These are phyloP conservation scores for Coniochaeta sp. DNA, from an alignment of 2,329 filamentous ascomycete species.

Conservation along the genomic window DNA sequence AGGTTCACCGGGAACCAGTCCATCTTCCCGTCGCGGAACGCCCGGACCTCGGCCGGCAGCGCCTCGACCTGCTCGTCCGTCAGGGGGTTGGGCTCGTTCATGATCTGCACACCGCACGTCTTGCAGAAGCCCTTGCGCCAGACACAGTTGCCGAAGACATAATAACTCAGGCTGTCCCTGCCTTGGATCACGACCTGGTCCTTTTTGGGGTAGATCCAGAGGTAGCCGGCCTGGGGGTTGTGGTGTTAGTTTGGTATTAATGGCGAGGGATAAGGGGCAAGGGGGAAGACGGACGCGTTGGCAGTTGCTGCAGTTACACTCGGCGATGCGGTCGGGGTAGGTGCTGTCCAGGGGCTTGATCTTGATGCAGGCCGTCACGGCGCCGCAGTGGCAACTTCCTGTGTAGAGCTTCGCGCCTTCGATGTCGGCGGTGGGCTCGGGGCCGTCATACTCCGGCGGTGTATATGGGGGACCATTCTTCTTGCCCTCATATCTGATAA, in stretches of 20 bases:
- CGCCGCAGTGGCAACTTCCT: constrained; percentile 48
- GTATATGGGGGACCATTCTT: constrained; percentile 30
- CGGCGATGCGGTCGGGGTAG: constrained; percentile 20
- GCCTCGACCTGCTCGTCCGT: constrained; percentile 28
- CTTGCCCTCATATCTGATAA: constrained; percentile 19
- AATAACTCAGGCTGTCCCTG: constrained; percentile 29
- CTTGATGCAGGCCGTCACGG: constrained; percentile 34
- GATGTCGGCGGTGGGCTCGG: constrained; percentile 28
- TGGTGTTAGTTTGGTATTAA: background rate
- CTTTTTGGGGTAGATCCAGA: constrained; percentile 36
- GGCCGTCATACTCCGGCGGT: background rate
- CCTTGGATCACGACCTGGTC: constrained; percentile 33
- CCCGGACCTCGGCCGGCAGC: constrained; percentile 19
- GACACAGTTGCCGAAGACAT: constrained; percentile 25
- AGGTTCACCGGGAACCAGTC: constrained; percentile 28
- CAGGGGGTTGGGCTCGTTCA: constrained; percentile 20
- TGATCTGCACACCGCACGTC: constrained; percentile 18
- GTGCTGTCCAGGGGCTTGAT: constrained; percentile 27
- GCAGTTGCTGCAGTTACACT: constrained; percentile 48
- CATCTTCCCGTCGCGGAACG: constrained; percentile 10
- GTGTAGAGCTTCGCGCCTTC: constrained; percentile 34
- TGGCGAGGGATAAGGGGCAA: background rate
- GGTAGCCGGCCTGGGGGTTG: constrained; percentile 27
- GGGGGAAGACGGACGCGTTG: constrained; percentile 23
- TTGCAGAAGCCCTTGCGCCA: constrained; percentile 13